phyloP scores from a whole-genome alignment of 345 rosid species.

The Aegle marmelos region DNA sequence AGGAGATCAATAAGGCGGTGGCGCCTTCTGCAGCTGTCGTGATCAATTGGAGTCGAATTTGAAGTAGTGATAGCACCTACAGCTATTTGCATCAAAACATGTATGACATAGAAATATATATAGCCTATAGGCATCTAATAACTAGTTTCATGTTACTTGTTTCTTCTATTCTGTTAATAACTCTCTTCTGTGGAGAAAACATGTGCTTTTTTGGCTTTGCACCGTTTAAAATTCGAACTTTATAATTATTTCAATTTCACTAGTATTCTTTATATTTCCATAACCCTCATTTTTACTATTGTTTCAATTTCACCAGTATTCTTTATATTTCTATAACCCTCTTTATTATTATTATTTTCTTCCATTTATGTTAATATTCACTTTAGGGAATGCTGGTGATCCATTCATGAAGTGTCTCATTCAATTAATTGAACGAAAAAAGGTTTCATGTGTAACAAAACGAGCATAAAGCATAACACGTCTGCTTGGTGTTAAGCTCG shows the following conservation, averaged over 20 bases:
- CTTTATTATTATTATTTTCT: neutral
- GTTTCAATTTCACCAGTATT: neutral
- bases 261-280: neutral
- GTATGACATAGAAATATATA: too few species aligned
- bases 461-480: too few species aligned
- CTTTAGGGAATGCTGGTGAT: neutral
- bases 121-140: neutral
- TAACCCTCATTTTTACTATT: neutral
- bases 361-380: too few species aligned
- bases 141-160: neutral
- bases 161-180: neutral
- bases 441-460: too few species aligned
- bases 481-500: too few species aligned
- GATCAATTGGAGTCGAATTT: neutral
- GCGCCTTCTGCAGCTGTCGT: neutral
- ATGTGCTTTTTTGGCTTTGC: neutral
- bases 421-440: neutral
- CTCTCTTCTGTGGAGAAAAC: neutral
- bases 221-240: neutral
- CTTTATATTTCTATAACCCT: neutral
- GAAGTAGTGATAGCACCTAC: too few species aligned
- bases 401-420: neutral
- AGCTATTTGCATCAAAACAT: neutral
- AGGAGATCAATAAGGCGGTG: neutral
- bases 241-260: neutral